Conservation (phyloP, 2,329 filamentous ascomycete species). For the Exophiala alcalophila region DNA sequence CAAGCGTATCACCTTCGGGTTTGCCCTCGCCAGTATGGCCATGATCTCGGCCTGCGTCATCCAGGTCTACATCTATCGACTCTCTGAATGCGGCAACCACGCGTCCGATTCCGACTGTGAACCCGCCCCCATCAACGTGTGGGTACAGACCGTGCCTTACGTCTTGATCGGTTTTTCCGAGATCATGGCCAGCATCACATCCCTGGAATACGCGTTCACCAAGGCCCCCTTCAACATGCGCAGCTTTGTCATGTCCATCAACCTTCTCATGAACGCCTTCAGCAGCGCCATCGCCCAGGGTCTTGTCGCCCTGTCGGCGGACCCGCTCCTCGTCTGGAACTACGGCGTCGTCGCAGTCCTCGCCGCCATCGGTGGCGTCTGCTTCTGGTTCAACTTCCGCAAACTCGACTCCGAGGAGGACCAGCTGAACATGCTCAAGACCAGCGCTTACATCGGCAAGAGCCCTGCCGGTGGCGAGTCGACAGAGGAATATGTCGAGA, state of each 20-base stretch:
- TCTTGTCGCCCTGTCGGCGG: conserved; percentile 58
- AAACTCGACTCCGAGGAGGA: conserved; percentile 67
- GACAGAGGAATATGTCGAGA: neutral
- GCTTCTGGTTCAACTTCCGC: conserved; percentile 67
- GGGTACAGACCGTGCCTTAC: conserved; percentile 35
- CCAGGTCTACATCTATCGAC: conserved; percentile 57
- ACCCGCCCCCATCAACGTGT: conserved; percentile 62
- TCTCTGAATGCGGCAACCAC: conserved; percentile 58
- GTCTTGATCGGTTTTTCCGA: conserved; percentile 33
- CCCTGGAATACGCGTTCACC: conserved; percentile 72
- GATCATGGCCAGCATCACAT: conserved; percentile 50
- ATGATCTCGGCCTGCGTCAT: conserved; percentile 52
- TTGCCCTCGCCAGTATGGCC: conserved; percentile 46
- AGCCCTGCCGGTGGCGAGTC: too few relatives aligned
- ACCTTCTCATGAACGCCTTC: conserved; percentile 68
- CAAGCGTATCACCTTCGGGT: conserved; percentile 53
- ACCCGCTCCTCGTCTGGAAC: conserved; percentile 70
- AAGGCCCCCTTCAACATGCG: conserved; percentile 79
- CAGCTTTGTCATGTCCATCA: conserved; percentile 63
- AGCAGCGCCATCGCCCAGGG: conserved; percentile 69
- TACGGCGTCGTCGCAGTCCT: conserved; percentile 63
- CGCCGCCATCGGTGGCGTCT: conserved; percentile 58
- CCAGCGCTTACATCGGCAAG: conserved; percentile 22
- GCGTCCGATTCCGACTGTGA: conserved; percentile 52
- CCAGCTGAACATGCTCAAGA: conserved; percentile 52